These are phyloP conservation scores for Chaetomiaceae sp. DNA, from an alignment of 2,329 filamentous ascomycete species.

Conservation along the genomic window DNA sequence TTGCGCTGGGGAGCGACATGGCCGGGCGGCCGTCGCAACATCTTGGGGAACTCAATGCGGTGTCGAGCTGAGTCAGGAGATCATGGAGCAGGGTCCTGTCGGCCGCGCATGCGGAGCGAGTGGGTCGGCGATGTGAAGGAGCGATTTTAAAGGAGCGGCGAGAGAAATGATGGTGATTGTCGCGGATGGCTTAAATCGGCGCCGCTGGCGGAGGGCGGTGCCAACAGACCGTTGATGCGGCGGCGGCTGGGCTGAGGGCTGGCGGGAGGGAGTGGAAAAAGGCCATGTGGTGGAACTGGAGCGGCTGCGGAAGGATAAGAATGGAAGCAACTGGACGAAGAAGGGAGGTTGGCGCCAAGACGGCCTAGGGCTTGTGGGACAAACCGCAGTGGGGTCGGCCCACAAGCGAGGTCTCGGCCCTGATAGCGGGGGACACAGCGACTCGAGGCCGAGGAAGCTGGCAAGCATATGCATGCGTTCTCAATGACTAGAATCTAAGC, in stretches of 20 bases:
- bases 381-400: constrained; percentile 10
- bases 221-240: neutral
- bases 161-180: neutral
- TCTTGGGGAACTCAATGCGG: constrained; percentile 37
- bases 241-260: neutral
- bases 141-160: neutral
- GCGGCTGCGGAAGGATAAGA: constrained; percentile 17
- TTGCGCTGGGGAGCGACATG: constrained; percentile 46
- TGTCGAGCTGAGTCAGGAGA: constrained; percentile 20
- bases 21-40: constrained; percentile 62
- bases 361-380: constrained; percentile 13
- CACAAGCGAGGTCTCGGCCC: constrained; percentile 6
- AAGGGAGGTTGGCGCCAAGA: constrained; percentile 20
- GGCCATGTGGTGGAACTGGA: constrained; percentile 20
- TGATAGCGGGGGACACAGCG: too few relatives aligned
- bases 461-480: too few relatives aligned
- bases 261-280: constrained; percentile 10
- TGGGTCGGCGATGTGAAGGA: neutral
- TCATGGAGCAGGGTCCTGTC: constrained; percentile 16
- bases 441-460: too few relatives aligned
- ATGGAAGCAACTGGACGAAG: constrained; percentile 25
- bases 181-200: neutral
- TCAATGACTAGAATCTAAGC: too few relatives aligned
- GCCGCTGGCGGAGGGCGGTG: neutral
- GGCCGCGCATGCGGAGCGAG: constrained; percentile 3